Base-by-base conservation (phyloP, 805 yeast species). In the Metschnikowia sp. region DNA sequence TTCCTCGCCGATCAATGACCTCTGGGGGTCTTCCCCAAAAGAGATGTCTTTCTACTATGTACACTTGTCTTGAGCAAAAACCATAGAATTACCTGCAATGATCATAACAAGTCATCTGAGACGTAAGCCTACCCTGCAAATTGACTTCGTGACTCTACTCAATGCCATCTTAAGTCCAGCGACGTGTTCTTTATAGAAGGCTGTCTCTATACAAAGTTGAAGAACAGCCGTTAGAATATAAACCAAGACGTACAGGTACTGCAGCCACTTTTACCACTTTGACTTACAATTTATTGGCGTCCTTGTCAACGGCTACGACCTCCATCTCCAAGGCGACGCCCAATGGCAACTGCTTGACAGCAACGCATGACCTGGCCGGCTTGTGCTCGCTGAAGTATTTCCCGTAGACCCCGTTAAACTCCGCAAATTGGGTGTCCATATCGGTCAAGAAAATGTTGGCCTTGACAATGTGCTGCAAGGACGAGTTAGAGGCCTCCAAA, bases 361-460 rank as follows among this genome's bases (percentile, higher is more conserved):
- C 97, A 59, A 94, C 96, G 77, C 97, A 94, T 2, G 97, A 88
- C 80, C 99, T 88, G 35, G 98, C 98, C 38, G 99, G 98, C 68
- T 85, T 86, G 73, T 85, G 92, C 40, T 70, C 74, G 62, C 65
- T 77, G 74, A 88, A 88, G 71, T 86, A 84, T 68, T 83, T 77
- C 50, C 81, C 82, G 72, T 94, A 94, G 44, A 88, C 96, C 56
- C 76, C 78, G 75, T 94, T 94, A 76, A 94, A 87, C 54, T 81
- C 86, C 52, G 79, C 88, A 63, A 94, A 94, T 65, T 86, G 80
- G 34, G 67, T 55, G 60, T 75, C 74, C 85, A 94, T 92, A 70
- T 94, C 97, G 51, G 96, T 84, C 68, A 94, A 81, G 77, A 88
- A 94, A 57, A 92, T 79, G 66, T 85, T 92, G 61, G 85, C 86